Percentiles rank a stretch among this genome's conserved stretches.
These are phyloP conservation scores for Pythium dissimile DNA, from an alignment of 352 stramenopile species.

Conservation along the genomic window DNA sequence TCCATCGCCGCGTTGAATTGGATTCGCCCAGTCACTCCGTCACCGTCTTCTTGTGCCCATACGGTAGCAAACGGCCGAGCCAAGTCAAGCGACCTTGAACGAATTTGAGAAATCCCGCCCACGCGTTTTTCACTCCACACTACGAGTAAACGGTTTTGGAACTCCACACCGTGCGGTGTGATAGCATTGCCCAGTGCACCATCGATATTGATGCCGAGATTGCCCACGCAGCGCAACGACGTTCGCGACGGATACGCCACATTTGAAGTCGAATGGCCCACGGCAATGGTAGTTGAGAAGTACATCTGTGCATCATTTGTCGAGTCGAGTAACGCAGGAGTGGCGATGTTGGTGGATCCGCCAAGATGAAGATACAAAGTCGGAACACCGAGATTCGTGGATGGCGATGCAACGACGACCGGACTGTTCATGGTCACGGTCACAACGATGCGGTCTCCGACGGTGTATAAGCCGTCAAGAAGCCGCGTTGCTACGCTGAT, in stretches of 20 bases:
- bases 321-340: slow-evolving; percentile 26
- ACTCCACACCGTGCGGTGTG: slow-evolving; percentile 20
- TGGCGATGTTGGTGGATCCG: slow-evolving; percentile 11
- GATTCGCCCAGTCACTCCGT: slow-evolving; percentile 23
- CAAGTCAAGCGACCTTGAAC: slow-evolving; percentile 39
- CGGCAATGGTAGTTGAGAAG: slow-evolving; percentile 44
- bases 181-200: slow-evolving; percentile 23
- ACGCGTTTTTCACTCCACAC: slow-evolving; percentile 47
- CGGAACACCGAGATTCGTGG: slow-evolving; percentile 25
- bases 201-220: slow-evolving; percentile 48
- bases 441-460: slow-evolving; percentile 46
- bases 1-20: slow-evolving; percentile 44
- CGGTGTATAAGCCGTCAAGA: slow-evolving; percentile 40
- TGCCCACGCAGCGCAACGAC: slow-evolving; percentile 40
- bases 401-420: slow-evolving; percentile 23
- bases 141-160: slow-evolving; percentile 32
- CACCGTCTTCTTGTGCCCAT: slow-evolving; percentile 46
- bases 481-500: slow-evolving; percentile 33
- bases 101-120: slow-evolving; percentile 32
- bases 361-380: slow-evolving; percentile 43
- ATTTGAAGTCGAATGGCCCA: slow-evolving; percentile 36
- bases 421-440: slow-evolving; percentile 36
- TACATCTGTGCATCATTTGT: slow-evolving; percentile 42
- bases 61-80: slow-evolving; percentile 25
- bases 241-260: slow-evolving; percentile 39